Evolutionary conservation across 305 asterid genomes (phyloP).

Genomic region (Solanum hybrid): DNA sequence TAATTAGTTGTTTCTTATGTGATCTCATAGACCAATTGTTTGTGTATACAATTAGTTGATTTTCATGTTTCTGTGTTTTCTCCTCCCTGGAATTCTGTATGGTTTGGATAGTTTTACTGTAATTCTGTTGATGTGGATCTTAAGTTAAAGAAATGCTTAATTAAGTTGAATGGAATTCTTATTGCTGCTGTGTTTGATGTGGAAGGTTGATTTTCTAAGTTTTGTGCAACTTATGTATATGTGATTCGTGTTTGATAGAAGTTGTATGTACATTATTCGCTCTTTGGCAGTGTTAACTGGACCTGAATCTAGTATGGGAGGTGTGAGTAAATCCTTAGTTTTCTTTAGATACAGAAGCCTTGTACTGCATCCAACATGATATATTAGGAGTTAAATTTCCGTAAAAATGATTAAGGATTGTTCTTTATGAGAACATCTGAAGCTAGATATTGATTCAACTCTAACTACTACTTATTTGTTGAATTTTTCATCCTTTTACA

Average conservation of each 20-base stretch:
- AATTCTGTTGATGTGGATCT: neutral
- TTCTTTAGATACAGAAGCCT: neutral
- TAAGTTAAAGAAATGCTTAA: neutral
- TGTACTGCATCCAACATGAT: neutral
- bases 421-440: neutral
- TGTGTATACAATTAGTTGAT: neutral
- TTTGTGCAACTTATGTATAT: neutral
- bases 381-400: neutral
- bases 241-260: neutral
- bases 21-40: neutral
- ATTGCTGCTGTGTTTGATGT: neutral
- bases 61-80: neutral
- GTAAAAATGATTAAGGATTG: neutral
- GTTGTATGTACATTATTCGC: neutral
- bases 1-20: neutral
- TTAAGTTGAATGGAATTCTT: neutral
- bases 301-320: neutral
- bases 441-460: neutral
- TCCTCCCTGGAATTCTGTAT: neutral
- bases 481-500: constrained; percentile 1
- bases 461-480: neutral
- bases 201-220: neutral
- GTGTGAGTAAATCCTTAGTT: neutral
- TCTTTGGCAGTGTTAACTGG: neutral
- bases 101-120: neutral